A percentile compares a stretch with the other conserved stretches of the same genome.
phyloP scores from a whole-genome alignment of 2,329 filamentous ascomycete species.

The Ramularia endophylla region DNA sequence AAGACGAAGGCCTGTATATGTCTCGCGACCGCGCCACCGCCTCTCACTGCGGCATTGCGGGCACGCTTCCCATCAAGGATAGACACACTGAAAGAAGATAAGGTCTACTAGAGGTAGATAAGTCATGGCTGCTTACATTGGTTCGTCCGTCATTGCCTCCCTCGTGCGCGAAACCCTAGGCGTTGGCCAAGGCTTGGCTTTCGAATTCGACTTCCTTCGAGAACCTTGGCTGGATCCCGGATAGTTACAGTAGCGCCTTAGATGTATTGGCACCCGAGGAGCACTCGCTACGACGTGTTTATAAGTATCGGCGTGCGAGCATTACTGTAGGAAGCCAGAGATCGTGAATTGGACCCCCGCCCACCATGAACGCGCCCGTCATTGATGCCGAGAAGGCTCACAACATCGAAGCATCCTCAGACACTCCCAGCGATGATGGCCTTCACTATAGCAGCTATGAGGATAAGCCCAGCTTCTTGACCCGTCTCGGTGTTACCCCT shows the following conservation, averaged over 20 bases:
- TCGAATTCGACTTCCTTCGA: not conserved
- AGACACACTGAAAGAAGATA: conserved; percentile 14
- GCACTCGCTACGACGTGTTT: conserved; percentile 1
- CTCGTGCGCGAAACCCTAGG: conserved; percentile 5
- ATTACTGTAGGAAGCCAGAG: conserved; percentile 2
- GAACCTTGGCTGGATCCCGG: not conserved
- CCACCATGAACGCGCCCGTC: conserved; percentile 6
- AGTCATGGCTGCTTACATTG: conserved; percentile 11
- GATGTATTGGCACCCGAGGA: conserved; percentile 2
- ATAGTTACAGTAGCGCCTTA: not conserved
- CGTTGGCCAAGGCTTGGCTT: conserved; percentile 9
- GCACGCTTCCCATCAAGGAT: conserved; percentile 14
- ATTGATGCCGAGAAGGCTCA: conserved; percentile 16
- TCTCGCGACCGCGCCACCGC: not conserved
- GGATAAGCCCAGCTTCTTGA: conserved; percentile 17
- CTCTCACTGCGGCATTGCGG: conserved; percentile 10
- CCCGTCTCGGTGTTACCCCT: conserved; percentile 27
- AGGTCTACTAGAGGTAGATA: conserved; percentile 9
- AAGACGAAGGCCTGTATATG: no score
- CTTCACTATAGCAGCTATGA: conserved; percentile 10
- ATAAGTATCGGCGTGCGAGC: not conserved
- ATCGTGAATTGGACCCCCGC: conserved; percentile 2
- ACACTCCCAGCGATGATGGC: conserved; percentile 14
- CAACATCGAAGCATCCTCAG: conserved; percentile 8
- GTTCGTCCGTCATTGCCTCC: conserved; percentile 6